These are phyloP conservation scores for Solidago caesia DNA, from an alignment of 129 eudicot genomes.

Conservation along the genomic window DNA sequence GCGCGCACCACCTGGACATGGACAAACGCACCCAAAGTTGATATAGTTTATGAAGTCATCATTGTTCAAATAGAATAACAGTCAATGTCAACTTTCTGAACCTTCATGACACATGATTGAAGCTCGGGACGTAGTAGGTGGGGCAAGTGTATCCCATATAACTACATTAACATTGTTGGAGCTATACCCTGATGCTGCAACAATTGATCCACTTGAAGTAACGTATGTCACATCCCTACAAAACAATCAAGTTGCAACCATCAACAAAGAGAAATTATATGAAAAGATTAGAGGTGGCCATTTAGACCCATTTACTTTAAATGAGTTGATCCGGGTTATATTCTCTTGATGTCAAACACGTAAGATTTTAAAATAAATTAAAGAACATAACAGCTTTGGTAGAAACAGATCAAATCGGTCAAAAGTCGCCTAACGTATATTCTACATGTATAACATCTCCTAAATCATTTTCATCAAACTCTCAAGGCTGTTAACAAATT, in stretches of 20 bases:
- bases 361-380: not conserved
- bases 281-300: not conserved
- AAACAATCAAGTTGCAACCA: constrained; percentile 8
- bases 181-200: constrained; percentile 92
- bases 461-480: not conserved
- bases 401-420: not conserved
- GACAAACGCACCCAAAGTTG: not conserved
- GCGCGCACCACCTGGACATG: constrained; percentile 74
- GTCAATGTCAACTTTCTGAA: constrained; percentile 21
- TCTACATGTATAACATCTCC: not conserved
- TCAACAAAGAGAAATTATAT: not conserved
- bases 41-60: constrained; percentile 1
- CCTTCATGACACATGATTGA: constrained; percentile 99
- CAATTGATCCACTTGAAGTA: constrained; percentile 89
- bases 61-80: not conserved
- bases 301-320: not conserved
- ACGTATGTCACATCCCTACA: constrained; percentile 89
- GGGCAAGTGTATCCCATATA: constrained; percentile 98
- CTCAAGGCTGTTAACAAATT: too few species aligned
- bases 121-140: constrained; percentile 87
- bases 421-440: not conserved
- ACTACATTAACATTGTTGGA: constrained; percentile 89
- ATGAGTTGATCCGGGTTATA: not conserved
- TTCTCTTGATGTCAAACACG: not conserved
- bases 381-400: not conserved